Evolutionary conservation across 148 eudicot genomes (phyloP).

Genomic region (Chenopodium formosanum): DNA sequence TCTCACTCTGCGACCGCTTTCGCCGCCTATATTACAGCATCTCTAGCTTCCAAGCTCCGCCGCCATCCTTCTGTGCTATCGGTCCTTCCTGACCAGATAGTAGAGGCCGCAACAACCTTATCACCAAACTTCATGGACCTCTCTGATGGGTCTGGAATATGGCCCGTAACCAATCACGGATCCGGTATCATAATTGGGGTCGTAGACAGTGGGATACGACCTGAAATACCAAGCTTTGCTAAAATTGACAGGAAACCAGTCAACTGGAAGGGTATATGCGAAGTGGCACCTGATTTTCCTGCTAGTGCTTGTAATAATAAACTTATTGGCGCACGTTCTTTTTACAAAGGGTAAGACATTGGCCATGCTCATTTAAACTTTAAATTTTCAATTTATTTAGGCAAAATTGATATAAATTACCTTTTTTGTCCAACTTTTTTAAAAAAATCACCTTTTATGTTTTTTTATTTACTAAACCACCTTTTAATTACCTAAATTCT

Average conservation of each 20-base stretch:
- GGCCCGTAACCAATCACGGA: neutral
- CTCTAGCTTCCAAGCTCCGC: constrained; percentile 44
- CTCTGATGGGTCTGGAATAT: constrained; percentile 23
- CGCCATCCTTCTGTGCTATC: constrained; percentile 44
- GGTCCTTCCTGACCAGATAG: constrained; percentile 47
- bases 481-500: too few species aligned
- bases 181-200: constrained; percentile 56
- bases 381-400: too few species aligned
- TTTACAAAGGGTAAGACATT: constrained; percentile 23
- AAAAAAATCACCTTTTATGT: too few species aligned
- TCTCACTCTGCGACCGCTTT: constrained; percentile 56
- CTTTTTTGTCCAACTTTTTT: too few species aligned
- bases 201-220: constrained; percentile 75
- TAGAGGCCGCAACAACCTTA: constrained; percentile 60
- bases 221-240: constrained; percentile 54
- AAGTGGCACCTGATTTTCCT: constrained; percentile 39
- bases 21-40: constrained; percentile 53
- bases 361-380: too few species aligned
- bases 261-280: constrained; percentile 57
- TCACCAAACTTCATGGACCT: constrained; percentile 74
- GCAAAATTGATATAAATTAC: too few species aligned
- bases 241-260: constrained; percentile 39
- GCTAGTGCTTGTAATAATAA: constrained; percentile 48
- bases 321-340: constrained; percentile 58
- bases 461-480: too few species aligned